A percentile compares a stretch with the other conserved stretches of the same genome.
Conservation (phyloP, 2,329 filamentous ascomycete species). For the Leptographium wingfieldii region DNA sequence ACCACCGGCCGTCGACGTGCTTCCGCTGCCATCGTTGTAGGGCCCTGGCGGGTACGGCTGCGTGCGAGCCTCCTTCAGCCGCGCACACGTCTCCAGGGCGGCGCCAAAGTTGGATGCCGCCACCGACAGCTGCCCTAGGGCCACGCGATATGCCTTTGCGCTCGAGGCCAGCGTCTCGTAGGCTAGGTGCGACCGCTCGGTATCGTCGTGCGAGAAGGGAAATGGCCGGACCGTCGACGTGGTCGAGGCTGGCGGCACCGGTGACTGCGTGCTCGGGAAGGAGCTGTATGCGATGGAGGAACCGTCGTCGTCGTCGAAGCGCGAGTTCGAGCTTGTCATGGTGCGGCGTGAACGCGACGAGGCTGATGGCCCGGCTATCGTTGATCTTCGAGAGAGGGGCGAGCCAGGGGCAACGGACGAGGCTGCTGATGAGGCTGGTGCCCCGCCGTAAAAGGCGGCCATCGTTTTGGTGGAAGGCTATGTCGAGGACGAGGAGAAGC, state of each 20-base stretch:
- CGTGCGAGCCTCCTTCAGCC: slow-evolving; percentile 52
- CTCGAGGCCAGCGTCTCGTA: slow-evolving; percentile 49
- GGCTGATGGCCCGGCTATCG: not conserved
- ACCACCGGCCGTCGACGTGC: slow-evolving; percentile 9
- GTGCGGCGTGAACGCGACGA: not conserved
- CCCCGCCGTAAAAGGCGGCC: not conserved
- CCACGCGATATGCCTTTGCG: slow-evolving; percentile 51
- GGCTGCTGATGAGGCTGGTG: not conserved
- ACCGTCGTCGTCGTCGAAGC: not conserved
- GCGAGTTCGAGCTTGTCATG: not conserved
- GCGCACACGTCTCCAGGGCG: slow-evolving; percentile 54
- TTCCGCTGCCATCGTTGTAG: not conserved
- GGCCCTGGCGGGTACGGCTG: slow-evolving; percentile 34
- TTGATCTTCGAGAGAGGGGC: not conserved
- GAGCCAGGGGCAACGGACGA: not conserved
- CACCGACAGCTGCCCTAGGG: slow-evolving; percentile 46
- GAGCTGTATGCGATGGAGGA: not conserved
- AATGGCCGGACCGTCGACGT: slow-evolving; percentile 38
- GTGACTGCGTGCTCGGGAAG: not conserved
- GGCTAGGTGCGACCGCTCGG: slow-evolving; percentile 47
- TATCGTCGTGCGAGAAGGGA: slow-evolving; percentile 45
- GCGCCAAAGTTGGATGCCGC: slow-evolving; percentile 51
- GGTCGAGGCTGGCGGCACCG: not conserved
- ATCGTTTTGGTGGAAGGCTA: not conserved
- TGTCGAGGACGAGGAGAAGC: not conserved